Percentiles rank a stretch among this genome's conserved stretches.
phyloP scores from a whole-genome alignment of 176 grass and related monocot genomes.

The Aegilops bicornis region DNA sequence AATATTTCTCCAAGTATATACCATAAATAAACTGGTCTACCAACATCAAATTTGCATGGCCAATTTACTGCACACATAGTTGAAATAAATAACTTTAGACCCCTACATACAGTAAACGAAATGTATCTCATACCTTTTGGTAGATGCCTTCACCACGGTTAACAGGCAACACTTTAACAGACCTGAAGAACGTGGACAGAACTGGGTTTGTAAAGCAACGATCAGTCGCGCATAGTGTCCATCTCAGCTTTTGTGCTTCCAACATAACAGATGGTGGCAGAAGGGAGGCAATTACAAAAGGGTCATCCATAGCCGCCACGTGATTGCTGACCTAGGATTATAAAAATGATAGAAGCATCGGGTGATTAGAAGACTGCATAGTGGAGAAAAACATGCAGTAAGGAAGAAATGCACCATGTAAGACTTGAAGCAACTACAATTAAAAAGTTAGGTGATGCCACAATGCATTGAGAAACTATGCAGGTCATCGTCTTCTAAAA shows the following conservation, averaged over 20 bases:
- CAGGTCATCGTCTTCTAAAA: background rate
- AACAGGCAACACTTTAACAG: constrained; percentile 93
- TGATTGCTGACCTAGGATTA: constrained; percentile 92
- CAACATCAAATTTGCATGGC: background rate
- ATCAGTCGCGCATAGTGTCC: constrained; percentile 93
- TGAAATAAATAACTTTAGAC: constrained; percentile 5
- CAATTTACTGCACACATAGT: background rate
- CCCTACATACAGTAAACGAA: background rate
- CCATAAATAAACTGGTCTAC: background rate
- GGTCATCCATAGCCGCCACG: constrained; percentile 91
- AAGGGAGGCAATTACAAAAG: constrained; percentile 84
- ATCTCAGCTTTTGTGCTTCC: constrained; percentile 79
- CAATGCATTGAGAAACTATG: background rate
- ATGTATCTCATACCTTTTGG: constrained; percentile 69
- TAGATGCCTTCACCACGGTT: constrained; percentile 88
- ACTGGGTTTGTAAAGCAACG: constrained; percentile 88
- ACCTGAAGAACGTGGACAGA: constrained; percentile 80
- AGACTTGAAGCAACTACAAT: background rate
- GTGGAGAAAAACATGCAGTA: background rate
- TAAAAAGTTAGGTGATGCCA: background rate
- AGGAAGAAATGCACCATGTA: background rate
- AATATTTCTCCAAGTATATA: background rate
- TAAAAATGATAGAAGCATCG: background rate
- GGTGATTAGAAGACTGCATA: background rate
- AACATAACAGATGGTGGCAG: constrained; percentile 76